Evolutionary conservation across 1,139 yeast species (phyloP), one percentile per base, ranked within the genome.

Genomic region (Suhomyces yuchorum): DNA sequence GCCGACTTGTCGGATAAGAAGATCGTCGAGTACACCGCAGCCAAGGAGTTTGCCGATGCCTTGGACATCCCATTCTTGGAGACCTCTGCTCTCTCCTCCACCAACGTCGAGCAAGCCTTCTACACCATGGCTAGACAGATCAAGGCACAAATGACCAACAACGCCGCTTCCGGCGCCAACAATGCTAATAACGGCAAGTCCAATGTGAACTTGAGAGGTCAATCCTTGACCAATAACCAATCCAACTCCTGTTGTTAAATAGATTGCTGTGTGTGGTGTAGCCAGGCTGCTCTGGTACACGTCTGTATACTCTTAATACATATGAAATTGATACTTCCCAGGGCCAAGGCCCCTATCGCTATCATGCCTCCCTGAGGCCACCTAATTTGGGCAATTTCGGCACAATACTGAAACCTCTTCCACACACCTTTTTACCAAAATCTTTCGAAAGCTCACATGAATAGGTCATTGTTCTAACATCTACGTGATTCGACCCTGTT

Each of bases 61-160:
- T 84, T 93, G 68, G 96, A 92, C 58, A 89, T 93, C 63, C 97
- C 97, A 51, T 91, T 93, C 71, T 81, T 93, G 71, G 99, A 93
- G 73, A 95, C 99, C 11, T 87, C 96, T 30, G 99, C 99, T 30
- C 83, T 92, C 68, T 87, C 88, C 60, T 87, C 97, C 34, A 90
- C 97, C 51, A 93, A 93, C 66, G 99, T 93, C 59, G 99, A 95
- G 70, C 97, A 93, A 71, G 98, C 99, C 14, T 93, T 93, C 75
- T 84, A 90, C 77, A 90, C 97, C 56, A 93, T 93, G 99, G 97
- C 99, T 8, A 87, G 96, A 70, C 98, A 95, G 71, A 93, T 93
- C 67, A 95, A 95, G 78, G 96, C 96, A 56, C 91, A 92, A 65
- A 89, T 92, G 90, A 90, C 97, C 56, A 86, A 76, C 67, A 65